Conservation (phyloP, 2,329 filamentous ascomycete species). For the Ceratocystis destructans region DNA sequence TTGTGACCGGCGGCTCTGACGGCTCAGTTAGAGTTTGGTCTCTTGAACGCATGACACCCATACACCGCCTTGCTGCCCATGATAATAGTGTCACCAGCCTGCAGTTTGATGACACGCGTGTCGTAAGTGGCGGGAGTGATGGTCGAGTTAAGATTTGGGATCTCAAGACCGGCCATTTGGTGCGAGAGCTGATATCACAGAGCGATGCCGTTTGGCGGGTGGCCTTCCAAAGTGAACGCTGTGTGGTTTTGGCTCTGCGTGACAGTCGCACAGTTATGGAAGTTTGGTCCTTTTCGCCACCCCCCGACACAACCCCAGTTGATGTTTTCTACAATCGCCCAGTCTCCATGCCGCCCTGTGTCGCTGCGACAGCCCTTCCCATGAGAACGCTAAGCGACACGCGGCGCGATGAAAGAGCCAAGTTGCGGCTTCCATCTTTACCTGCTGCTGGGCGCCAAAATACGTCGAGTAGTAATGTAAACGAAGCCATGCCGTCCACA, state of each 20-base stretch:
- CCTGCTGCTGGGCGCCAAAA: not conserved
- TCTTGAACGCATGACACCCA: slow-evolving; percentile 73
- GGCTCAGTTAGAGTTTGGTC: slow-evolving; percentile 96
- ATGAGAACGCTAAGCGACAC: slow-evolving; percentile 40
- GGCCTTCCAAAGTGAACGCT: slow-evolving; percentile 96
- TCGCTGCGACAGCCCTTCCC: slow-evolving; percentile 32
- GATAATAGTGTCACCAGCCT: slow-evolving; percentile 97
- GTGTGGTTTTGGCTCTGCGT: slow-evolving; percentile 83
- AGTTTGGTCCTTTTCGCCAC: slow-evolving; percentile 92
- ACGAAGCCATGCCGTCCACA: slow-evolving; percentile 42
- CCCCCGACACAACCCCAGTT: slow-evolving; percentile 33
- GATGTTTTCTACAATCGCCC: slow-evolving; percentile 45
- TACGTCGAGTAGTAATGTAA: slow-evolving; percentile 41
- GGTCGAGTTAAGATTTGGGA: slow-evolving; percentile 99
- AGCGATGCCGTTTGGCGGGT: slow-evolving; percentile 96
- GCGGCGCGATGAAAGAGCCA: slow-evolving; percentile 30
- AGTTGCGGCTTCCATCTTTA: slow-evolving; percentile 5
- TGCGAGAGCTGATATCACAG: slow-evolving; percentile 79
- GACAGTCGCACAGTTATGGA: slow-evolving; percentile 90
- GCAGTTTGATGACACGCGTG: slow-evolving; percentile 90
- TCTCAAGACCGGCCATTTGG: slow-evolving; percentile 75
- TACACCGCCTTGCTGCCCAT: slow-evolving; percentile 87
- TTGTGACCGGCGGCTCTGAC: slow-evolving; percentile 92
- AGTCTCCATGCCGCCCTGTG: slow-evolving; percentile 36
- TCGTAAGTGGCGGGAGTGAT: slow-evolving; percentile 91